Evolutionary conservation across 1,284 basidiomycete genomes (phyloP).

Genomic region (Microbotryum lychnidis-dioicae): DNA sequence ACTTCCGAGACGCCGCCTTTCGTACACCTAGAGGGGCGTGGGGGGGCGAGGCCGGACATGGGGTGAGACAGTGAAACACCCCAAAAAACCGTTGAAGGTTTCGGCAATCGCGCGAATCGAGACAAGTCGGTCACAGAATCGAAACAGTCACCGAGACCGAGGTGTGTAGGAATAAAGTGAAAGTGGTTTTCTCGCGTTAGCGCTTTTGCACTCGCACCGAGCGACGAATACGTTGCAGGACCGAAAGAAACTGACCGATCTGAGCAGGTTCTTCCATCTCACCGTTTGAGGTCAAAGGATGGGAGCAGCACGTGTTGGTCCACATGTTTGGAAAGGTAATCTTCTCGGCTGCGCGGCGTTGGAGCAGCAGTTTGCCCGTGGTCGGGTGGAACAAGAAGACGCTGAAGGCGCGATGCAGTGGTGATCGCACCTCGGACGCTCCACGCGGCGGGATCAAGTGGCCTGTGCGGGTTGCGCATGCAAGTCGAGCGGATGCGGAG

Average conservation of each 20-base stretch:
- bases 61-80: background rate
- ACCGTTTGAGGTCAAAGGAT: conserved; percentile 65
- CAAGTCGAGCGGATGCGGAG: too few species aligned
- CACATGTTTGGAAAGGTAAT: conserved; percentile 99
- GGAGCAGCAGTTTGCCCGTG: conserved; percentile 89
- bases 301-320: conserved; percentile 99
- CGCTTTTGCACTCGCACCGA: too few species aligned
- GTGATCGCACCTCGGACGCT: conserved; percentile 55
- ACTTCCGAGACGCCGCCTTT: conserved; percentile 83
- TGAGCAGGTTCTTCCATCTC: conserved; percentile 67
- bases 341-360: conserved; percentile 92
- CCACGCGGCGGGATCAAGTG: conserved; percentile 57
- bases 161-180: background rate
- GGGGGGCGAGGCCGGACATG: background rate
- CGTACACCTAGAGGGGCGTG: conserved; percentile 50
- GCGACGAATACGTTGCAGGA: background rate
- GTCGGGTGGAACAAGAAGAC: conserved; percentile 92
- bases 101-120: background rate
- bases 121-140: background rate
- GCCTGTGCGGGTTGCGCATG: conserved; percentile 47
- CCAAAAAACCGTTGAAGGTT: background rate
- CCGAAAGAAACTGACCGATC: conserved; percentile 47
- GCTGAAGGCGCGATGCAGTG: conserved; percentile 96
- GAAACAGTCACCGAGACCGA: background rate
- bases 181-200: too few species aligned